Evolutionary conservation across 345 rosid genomes (phyloP).

Genomic region (Durio zibethinus): DNA sequence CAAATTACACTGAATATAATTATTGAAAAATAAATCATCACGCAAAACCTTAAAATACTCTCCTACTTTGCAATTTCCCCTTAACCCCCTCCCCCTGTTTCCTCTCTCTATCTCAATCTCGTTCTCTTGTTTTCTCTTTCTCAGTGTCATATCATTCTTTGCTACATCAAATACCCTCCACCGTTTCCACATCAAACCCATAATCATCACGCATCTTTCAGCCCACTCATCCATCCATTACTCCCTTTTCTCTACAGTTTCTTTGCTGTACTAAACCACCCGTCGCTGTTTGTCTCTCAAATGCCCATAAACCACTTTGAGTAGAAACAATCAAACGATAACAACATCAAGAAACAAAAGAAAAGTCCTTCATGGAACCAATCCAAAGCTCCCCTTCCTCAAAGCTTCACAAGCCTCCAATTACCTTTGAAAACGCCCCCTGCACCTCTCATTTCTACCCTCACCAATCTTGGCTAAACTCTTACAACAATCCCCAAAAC

Average conservation of each 20-base stretch:
- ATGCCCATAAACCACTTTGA: constrained; percentile 54
- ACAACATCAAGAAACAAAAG: constrained; percentile 11
- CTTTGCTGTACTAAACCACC: background rate
- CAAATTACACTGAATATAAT: constrained; percentile 26
- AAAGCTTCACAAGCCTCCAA: background rate
- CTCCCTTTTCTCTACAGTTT: background rate
- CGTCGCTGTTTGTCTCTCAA: constrained; percentile 13
- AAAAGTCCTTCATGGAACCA: constrained; percentile 21
- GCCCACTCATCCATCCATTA: constrained; percentile 14
- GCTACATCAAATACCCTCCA: constrained; percentile 26
- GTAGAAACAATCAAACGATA: constrained; percentile 35
- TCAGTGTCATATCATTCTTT: constrained; percentile 19
- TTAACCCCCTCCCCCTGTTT: background rate
- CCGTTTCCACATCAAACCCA: constrained; percentile 40
- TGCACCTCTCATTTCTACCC: constrained; percentile 12
- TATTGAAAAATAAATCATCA: constrained; percentile 14
- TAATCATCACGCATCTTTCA: constrained; percentile 24
- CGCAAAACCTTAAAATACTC: constrained; percentile 33
- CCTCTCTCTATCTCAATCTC: background rate
- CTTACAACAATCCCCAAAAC: constrained; percentile 5
- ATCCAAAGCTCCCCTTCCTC: constrained; percentile 16
- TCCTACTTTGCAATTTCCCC: constrained; percentile 20
- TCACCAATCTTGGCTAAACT: constrained; percentile 9
- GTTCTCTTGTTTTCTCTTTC: constrained; percentile 2
- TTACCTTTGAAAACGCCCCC: constrained; percentile 15